phyloP scores from a whole-genome alignment of 371 early-diverging fungal genomes.

The Circinella umbellata region DNA sequence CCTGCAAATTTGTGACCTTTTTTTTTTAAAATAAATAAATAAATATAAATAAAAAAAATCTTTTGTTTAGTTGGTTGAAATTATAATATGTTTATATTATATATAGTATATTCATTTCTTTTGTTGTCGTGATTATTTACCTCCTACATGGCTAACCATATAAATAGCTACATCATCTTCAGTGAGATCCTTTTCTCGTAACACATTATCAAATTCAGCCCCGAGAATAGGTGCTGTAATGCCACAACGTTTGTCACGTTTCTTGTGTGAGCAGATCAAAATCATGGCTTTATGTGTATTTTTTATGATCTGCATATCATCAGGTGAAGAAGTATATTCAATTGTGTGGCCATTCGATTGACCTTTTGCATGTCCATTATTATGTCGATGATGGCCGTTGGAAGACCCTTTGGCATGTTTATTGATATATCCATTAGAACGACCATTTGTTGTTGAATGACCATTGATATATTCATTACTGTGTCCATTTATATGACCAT shows the following conservation, averaged over 20 bases:
- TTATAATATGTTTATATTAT: background rate
- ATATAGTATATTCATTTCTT: background rate
- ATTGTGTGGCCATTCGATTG: slow-evolving; percentile 9
- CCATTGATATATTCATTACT: slow-evolving; percentile 1
- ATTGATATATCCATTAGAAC: slow-evolving; percentile 8
- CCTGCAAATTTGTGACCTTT: slow-evolving; percentile 84
- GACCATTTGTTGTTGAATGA: background rate
- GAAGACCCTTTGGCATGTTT: background rate
- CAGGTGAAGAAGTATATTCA: slow-evolving; percentile 3
- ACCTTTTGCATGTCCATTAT: background rate
- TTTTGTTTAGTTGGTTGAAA: background rate
- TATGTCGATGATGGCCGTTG: background rate
- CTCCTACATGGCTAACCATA: slow-evolving; percentile 76
- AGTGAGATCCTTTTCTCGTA: slow-evolving; percentile 64
- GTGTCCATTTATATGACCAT: background rate
- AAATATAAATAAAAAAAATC: background rate
- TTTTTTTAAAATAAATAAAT: background rate
- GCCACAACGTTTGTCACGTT: slow-evolving; percentile 84
- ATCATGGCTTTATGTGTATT: slow-evolving; percentile 59
- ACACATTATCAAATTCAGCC: slow-evolving; percentile 66
- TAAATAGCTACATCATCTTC: slow-evolving; percentile 55
- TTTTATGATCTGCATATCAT: slow-evolving; percentile 36
- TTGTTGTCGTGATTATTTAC: slow-evolving; percentile 31
- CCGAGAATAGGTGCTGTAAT: slow-evolving; percentile 75
- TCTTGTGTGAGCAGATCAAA: slow-evolving; percentile 80